phyloP scores from a whole-genome alignment of 768 basidiomycete species.

The Leccinum disarticulatum region DNA sequence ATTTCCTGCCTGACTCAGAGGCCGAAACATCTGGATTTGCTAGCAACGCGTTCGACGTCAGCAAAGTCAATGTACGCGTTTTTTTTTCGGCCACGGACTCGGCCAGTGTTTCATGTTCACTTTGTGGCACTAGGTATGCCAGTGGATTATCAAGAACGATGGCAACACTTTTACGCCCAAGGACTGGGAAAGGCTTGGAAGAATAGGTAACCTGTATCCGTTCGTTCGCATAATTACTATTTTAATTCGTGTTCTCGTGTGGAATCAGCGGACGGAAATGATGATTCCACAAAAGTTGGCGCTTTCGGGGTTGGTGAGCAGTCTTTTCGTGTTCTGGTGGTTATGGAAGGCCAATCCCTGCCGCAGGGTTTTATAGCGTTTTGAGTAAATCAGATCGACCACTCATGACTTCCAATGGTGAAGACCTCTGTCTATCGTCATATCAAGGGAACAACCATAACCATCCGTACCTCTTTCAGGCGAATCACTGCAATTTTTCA shows the following conservation, averaged over 20 bases:
- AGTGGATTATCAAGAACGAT: conserved; percentile 17
- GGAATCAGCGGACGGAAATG: conserved; percentile 14
- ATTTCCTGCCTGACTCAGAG: conserved; percentile 31
- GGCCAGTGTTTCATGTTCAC: neutral
- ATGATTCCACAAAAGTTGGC: conserved; percentile 13
- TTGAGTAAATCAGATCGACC: conserved; percentile 19
- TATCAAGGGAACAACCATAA: neutral
- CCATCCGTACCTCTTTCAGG: conserved; percentile 3
- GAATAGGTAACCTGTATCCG: conserved; percentile 10
- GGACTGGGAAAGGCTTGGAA: conserved; percentile 18
- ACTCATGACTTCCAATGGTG: conserved; percentile 14
- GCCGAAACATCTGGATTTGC: neutral
- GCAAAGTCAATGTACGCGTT: neutral
- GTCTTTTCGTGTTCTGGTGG: neutral
- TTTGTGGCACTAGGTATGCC: conserved; percentile 3
- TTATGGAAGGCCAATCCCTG: neutral
- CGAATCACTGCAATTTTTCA: conserved; percentile 14
- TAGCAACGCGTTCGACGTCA: neutral
- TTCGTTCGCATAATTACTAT: neutral
- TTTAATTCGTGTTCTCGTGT: neutral
- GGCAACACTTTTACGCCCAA: neutral
- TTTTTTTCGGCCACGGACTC: neutral
- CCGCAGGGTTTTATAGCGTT: conserved; percentile 18
- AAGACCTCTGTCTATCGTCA: neutral
- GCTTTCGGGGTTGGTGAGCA: conserved; percentile 19